Evolutionary conservation across 176 grass and related monocot genomes (phyloP), one percentile per base, ranked within the genome.

Genomic region (Carex kokanica): DNA sequence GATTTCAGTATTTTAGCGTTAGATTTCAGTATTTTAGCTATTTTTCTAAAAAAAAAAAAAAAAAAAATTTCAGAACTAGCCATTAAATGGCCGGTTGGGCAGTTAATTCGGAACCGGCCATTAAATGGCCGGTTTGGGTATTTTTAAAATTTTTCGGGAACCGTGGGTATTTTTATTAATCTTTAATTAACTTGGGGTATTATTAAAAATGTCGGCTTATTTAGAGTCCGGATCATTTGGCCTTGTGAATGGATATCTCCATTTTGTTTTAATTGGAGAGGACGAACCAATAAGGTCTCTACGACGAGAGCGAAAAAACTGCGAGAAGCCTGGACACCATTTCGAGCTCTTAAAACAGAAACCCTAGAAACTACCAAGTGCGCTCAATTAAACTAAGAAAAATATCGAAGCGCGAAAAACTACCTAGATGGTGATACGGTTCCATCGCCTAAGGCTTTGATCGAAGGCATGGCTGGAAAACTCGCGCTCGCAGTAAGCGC

Each of bases 381-480:
- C 13, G 60, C 61, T 82, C 34, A 45, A 82, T 61, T 52, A 82
- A 66, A 82, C 80, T 29, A 82, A 40, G 60, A 67, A 82, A 80
- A 64, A 25, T 6, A 82, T 82, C 59, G 13, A 49, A 82, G 23
- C 80, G 24, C 59, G 59, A 45, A 59, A 24, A 5, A 81, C 2
- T 25, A 27, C 20, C 60, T 82, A 54, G 13, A 82, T 82, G 60
- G 80, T 67, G 78, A 24, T 81, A 14, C 57, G 31, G 3, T 64
- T 40, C 8, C 27, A 13, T 64, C 79, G 58, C 38, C 41, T 82
- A 66, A 36, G 60, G 80, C 14, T 82, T 34, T 82, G 80, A 82
- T 82, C 61, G 40, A 57, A 64, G 57, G 59, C 20, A 82, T 82
- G 80, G 80, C 80, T 51, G 80, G 80, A 10, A 82, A 82, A 68